Evolutionary conservation across 305 asterid genomes (phyloP), one percentile per base, ranked within the genome.

Genomic region (Striga hermonthica): DNA sequence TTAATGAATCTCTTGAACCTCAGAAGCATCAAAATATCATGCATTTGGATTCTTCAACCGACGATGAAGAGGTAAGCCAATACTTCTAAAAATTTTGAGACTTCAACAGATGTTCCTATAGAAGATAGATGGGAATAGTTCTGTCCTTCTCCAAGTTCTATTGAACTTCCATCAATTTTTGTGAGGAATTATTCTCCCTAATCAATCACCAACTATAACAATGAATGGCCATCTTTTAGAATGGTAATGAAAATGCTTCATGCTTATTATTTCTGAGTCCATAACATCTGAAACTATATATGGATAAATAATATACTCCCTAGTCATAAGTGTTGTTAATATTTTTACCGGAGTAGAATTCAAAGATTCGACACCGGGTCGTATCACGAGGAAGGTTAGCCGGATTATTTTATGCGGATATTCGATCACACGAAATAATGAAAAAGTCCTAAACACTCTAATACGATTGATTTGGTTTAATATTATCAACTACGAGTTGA

Each of bases 1-100:
- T 75, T 62, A 81, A 77, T 40, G 91, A 85, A 74, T 80, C 89
- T 69, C 83, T 86, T 15, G 80, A 76, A 70, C 58, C 79, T 52
- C 68, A 58, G 65, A 73, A 71, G 55, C 74, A 49, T 60, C 80
- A 65, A 62, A 73, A 78, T 61, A 36, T 80, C 15, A 67, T 80
- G 79, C 53, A 65, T 59, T 63, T 86, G 76, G 95, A 80, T 77
- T 82, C 96, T 72, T 83, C 90, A 52, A 84, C 81, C 72, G 92
- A 86, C 37, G 78, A 76, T 37, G 96, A 82, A 65, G 82, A 76
- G 56, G 73, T 68, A 54, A 71, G 66, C n/a, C 52, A 56, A 55
- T 43, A 60, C 75, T 56, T 60, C 70, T 22, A 68, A 65, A 13
- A 83, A 49, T 38, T 69, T 40, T 40, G 59, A 69, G 69, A 41